phyloP scores from a whole-genome alignment of 2,329 filamentous ascomycete species.

The Ophiocordyceps camponoti-floridani region DNA sequence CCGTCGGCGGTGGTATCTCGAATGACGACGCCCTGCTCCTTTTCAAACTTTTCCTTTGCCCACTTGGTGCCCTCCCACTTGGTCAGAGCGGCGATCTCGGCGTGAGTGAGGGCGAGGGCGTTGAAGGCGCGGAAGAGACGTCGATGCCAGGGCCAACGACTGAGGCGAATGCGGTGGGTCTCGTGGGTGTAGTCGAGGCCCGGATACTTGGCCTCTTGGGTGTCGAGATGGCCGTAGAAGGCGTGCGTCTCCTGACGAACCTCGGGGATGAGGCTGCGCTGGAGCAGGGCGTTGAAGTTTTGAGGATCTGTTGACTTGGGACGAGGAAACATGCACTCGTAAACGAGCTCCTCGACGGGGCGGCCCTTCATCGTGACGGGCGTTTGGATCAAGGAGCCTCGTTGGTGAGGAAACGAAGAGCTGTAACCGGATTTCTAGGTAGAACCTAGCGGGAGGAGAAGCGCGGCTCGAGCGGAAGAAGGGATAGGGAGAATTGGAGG shows the following conservation, averaged over 20 bases:
- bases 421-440: too few species aligned
- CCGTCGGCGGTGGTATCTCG: slow-evolving; percentile 54
- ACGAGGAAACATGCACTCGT: slow-evolving; percentile 54
- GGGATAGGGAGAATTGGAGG: neutral
- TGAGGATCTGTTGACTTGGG: slow-evolving; percentile 50
- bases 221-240: slow-evolving; percentile 66
- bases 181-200: slow-evolving; percentile 60
- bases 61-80: slow-evolving; percentile 73
- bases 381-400: neutral
- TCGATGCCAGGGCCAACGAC: slow-evolving; percentile 59
- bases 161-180: slow-evolving; percentile 60
- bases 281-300: slow-evolving; percentile 52
- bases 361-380: slow-evolving; percentile 48
- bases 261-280: slow-evolving; percentile 55
- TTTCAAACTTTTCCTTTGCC: slow-evolving; percentile 66
- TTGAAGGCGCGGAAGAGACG: slow-evolving; percentile 64
- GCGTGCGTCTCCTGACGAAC: slow-evolving; percentile 62
- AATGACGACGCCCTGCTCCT: slow-evolving; percentile 53
- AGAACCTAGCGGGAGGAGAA: too few species aligned
- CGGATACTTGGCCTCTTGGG: slow-evolving; percentile 64
- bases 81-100: slow-evolving; percentile 54
- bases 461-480: neutral
- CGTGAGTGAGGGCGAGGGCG: slow-evolving; percentile 44
- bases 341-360: slow-evolving; percentile 54
- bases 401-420: neutral